Conservation (phyloP, 768 basidiomycete species). For the Naganishia kalamii region DNA sequence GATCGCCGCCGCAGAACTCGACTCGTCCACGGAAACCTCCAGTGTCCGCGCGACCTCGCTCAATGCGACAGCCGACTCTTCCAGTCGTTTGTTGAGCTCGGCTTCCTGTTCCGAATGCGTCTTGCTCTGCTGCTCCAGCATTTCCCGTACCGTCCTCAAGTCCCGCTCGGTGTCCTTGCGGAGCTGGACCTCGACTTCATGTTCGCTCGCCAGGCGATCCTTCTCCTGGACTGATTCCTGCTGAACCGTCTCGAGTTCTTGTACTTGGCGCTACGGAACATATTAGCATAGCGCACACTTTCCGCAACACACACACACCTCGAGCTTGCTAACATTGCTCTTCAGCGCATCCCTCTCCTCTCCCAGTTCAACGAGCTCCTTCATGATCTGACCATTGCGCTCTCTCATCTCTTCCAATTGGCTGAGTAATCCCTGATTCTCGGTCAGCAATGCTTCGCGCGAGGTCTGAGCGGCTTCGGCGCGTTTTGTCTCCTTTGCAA, state of each 20-base stretch:
- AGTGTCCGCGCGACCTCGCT: slow-evolving; percentile 4
- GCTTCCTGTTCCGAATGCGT: slow-evolving; percentile 1
- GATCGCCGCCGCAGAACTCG: background rate
- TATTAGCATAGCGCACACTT: background rate
- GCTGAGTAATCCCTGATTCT: slow-evolving; percentile 39
- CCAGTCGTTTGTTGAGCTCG: background rate
- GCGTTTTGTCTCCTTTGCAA: slow-evolving; percentile 28
- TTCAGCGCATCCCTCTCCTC: slow-evolving; percentile 26
- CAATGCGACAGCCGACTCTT: background rate
- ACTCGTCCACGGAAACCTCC: background rate
- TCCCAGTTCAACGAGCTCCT: slow-evolving; percentile 38
- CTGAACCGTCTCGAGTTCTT: background rate
- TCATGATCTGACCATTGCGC: slow-evolving; percentile 39
- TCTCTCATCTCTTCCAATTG: slow-evolving; percentile 44
- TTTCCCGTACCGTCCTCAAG: background rate
- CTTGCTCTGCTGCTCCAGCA: slow-evolving; percentile 5
- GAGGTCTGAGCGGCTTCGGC: slow-evolving; percentile 37
- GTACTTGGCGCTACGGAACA: background rate
- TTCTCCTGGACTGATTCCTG: background rate
- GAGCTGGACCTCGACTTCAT: background rate
- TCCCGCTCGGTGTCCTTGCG: slow-evolving; percentile 1
- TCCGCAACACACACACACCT: background rate
- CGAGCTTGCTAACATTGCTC: slow-evolving; percentile 20
- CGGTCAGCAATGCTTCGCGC: slow-evolving; percentile 33
- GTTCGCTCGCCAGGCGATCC: slow-evolving; percentile 10